These are phyloP conservation scores for Viola odorata DNA, from an alignment of 345 rosid genomes.

Conservation along the genomic window DNA sequence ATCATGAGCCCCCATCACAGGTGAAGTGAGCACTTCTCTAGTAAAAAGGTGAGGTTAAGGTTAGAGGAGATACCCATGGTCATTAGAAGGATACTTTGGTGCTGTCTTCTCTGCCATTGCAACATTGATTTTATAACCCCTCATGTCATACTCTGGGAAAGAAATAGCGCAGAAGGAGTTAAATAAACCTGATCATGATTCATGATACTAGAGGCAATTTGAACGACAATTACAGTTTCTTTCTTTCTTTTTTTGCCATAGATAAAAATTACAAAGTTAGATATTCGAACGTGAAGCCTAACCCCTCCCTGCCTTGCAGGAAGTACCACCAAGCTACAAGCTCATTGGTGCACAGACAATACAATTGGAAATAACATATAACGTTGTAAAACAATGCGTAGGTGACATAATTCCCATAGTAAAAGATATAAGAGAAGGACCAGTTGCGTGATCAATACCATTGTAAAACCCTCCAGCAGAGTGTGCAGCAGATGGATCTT, in stretches of 20 bases:
- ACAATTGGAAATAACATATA: background rate
- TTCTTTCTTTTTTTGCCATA: background rate
- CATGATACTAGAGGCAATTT: background rate
- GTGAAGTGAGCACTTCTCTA: background rate
- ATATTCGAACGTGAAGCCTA: too few relatives aligned
- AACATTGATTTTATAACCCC: conserved; percentile 77
- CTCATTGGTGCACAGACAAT: background rate
- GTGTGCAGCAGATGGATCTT: conserved; percentile 96
- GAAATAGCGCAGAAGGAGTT: background rate
- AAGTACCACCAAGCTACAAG: too few relatives aligned
- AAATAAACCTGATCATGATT: too few relatives aligned
- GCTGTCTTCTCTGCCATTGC: conserved; percentile 94
- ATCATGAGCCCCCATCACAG: background rate
- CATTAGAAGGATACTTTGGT: conserved; percentile 50
- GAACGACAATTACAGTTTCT: background rate
- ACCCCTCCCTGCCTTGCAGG: too few relatives aligned
- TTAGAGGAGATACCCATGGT: conserved; percentile 49
- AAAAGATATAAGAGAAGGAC: background rate
- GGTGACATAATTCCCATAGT: too few relatives aligned
- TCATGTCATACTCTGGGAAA: conserved; percentile 68
- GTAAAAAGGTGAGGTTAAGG: background rate
- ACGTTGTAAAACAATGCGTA: too few relatives aligned
- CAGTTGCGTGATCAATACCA: conserved; percentile 34
- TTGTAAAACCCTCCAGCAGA: conserved; percentile 88
- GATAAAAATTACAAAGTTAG: too few relatives aligned